Evolutionary conservation across 768 basidiomycete species (phyloP), one percentile per base, ranked within the genome.

Genomic region (Phaffia tasmanica): DNA sequence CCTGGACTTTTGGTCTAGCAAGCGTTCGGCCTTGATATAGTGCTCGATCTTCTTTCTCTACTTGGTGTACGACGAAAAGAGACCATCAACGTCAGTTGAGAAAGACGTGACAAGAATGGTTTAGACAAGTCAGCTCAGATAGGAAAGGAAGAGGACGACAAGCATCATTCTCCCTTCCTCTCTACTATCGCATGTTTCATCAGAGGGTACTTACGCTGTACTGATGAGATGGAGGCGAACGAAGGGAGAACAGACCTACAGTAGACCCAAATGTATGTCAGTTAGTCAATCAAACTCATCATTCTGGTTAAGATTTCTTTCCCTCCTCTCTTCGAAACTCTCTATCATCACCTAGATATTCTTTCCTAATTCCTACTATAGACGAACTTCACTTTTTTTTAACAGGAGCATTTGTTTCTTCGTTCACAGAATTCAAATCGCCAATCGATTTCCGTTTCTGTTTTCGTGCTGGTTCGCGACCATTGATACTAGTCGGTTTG

Each of bases 1-100:
- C 63, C 49, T 64, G 63, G 15, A 64, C 54, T 25, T 64, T 64
- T 11, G 53, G 50, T 2, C 63, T 51, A 29, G 63, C 50, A 5
- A 64, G 63, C 3, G 63, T 64, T 1, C 51, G 50, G 1, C 63
- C 63, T 23, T 57, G 56, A 57, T 57, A 32, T 7, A 14, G 56
- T 3, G 27, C 35, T 42, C 4, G 35, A 42, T 42, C 35, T 5
- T 42, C 35, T 11, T 42, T 42, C 35, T 42, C 35, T 42, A 42
- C 35, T 42, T 42, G 35, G 11, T 42, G 35, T 42, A 27, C 18
- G 25, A 29, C 25, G 56, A 57, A 6, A 29, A 27, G 27, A 19
- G 18, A 7, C 6, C 27, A 57, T 57, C 56, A 29, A 16, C 21
- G 47, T 48, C 49, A n/a, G 61, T 29, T 48, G 47, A 51, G 61